Evolutionary conservation across 805 yeast species (phyloP), one percentile per base, ranked within the genome.

Genomic region (Wickerhamomyces subpelliculosus): DNA sequence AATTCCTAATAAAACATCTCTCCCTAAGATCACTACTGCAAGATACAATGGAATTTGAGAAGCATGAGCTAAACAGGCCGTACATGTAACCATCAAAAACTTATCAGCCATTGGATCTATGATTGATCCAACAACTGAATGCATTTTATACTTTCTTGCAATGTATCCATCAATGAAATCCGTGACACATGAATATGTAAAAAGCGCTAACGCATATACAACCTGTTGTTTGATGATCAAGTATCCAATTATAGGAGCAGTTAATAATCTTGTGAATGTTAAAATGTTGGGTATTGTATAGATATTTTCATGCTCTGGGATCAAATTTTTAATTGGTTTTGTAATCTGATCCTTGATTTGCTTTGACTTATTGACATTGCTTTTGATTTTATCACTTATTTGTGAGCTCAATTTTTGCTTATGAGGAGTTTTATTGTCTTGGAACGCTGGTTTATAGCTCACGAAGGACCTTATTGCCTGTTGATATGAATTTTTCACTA

Each of bases 21-120:
- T 72, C 0, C 97, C 97, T 16, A 93, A 66, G 21, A 93, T 87
- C 16, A 87, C 47, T 0, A 64, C 56, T 0, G 90, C 94, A 18
- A 75, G 67, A 55, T 71, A 74, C 27, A 73, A 52, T 0, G 98
- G 97, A 51, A 93, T 81, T 16, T 73, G 67, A 35, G 78, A 70
- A 11, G 80, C 64, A 47, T 79, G 72, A 0, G 90, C 78, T 40
- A 93, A 62, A 37, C 95, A 78, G 0, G 80, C 68, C 0, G 97
- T 89, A 36, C 95, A 77, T 0, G 84, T 76, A 17, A 90, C 72
- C 96, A 93, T 88, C 34, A 93, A 67, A 13, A 84, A 67, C 57
- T 93, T 93, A 57, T 93, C 99, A 0, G 98, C 99, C 64, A 87
- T 70, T 0, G 99, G 99, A 53, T 93, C 99, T 25, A 94, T 66